A percentile compares a stretch with the other conserved stretches of the same genome.
phyloP scores from a whole-genome alignment of 2,329 filamentous ascomycete species.

The Nakataea oryzae region DNA sequence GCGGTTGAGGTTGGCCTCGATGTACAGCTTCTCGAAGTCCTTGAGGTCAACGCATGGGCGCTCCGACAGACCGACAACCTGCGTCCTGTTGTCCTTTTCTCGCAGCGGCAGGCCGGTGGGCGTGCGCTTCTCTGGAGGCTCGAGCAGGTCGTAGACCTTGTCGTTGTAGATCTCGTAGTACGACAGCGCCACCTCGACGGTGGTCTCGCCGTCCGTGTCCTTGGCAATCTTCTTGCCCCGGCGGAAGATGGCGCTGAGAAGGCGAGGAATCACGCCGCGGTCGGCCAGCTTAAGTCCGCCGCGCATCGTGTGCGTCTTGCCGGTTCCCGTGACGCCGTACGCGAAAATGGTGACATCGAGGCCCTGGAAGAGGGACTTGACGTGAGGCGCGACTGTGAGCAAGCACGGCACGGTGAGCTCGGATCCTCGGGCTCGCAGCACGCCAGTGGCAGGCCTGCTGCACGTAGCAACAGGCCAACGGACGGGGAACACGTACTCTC shows the following conservation, averaged over 20 bases:
- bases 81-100: conserved; percentile 77
- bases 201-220: conserved; percentile 60
- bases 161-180: conserved; percentile 99
- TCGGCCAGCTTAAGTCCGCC: conserved; percentile 80
- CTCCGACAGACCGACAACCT: conserved; percentile 79
- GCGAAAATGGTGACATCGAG: conserved; percentile 85
- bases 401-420: background rate
- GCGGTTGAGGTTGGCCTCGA: conserved; percentile 83
- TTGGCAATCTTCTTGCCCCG: conserved; percentile 77
- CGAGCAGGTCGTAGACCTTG: conserved; percentile 85
- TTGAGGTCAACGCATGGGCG: conserved; percentile 73
- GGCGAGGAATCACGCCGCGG: conserved; percentile 74
- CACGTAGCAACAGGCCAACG: background rate
- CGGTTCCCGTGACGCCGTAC: conserved; percentile 86
- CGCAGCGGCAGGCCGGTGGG: conserved; percentile 70
- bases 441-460: background rate
- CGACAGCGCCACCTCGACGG: conserved; percentile 65
- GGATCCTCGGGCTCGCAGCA: background rate
- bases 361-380: conserved; percentile 87
- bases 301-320: conserved; percentile 94
- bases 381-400: conserved; percentile 65
- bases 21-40: conserved; percentile 83
- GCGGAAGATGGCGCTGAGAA: conserved; percentile 78
- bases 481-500: conserved; percentile 42
- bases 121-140: conserved; percentile 78